Conservation (phyloP, 2,329 filamentous ascomycete species). For the Fusarium veterinarium region DNA sequence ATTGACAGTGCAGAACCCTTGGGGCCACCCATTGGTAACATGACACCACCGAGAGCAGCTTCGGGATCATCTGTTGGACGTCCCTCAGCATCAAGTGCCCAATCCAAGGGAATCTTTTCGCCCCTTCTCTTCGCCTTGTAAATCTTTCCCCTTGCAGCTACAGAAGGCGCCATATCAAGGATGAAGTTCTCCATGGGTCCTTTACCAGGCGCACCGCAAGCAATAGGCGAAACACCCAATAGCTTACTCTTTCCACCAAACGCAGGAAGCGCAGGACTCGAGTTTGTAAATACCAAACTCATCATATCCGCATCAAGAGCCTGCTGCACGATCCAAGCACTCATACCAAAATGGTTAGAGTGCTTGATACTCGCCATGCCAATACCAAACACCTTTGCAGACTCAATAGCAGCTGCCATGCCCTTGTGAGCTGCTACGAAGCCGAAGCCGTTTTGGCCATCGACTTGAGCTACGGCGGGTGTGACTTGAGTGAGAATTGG, state of each 20-base stretch:
- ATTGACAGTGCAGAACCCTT: constrained; percentile 82
- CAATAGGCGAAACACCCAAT: constrained; percentile 79
- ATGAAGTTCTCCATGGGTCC: constrained; percentile 69
- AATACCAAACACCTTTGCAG: constrained; percentile 74
- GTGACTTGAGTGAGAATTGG: constrained; percentile 72
- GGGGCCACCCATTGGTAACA: constrained; percentile 87
- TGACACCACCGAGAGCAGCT: constrained; percentile 78
- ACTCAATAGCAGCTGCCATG: constrained; percentile 75
- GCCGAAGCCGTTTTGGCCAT: constrained; percentile 78
- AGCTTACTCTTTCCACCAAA: constrained; percentile 77
- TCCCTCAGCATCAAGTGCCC: constrained; percentile 80
- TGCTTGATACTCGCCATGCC: constrained; percentile 81
- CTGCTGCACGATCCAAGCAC: constrained; percentile 82
- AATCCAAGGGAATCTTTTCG: constrained; percentile 76
- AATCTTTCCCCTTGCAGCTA: constrained; percentile 78
- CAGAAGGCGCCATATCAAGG: constrained; percentile 78
- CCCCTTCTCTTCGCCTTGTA: constrained; percentile 75
- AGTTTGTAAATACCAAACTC: constrained; percentile 77
- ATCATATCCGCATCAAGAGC: constrained; percentile 79
- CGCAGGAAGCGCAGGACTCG: constrained; percentile 76
- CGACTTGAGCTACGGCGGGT: constrained; percentile 75
- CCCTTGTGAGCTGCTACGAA: constrained; percentile 75
- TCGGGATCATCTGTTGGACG: constrained; percentile 76
- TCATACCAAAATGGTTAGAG: constrained; percentile 88
- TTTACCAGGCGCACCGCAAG: constrained; percentile 77